These are phyloP conservation scores for Chytriomyces confervae DNA, from an alignment of 192 early-diverging fungal genomes.

Conservation along the genomic window DNA sequence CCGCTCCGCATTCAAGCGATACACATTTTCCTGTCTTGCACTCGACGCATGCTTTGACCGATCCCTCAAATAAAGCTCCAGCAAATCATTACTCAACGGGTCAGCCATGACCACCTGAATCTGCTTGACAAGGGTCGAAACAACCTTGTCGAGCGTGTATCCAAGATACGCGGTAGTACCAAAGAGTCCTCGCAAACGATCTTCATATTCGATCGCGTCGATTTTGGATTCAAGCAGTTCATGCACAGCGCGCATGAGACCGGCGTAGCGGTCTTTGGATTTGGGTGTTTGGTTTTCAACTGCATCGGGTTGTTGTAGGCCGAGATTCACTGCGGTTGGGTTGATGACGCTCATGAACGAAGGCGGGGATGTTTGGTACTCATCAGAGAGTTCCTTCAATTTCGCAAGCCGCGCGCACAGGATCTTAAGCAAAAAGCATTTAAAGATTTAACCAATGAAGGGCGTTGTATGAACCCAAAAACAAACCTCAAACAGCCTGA, in stretches of 20 bases:
- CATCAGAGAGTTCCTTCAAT: slow-evolving; percentile 76
- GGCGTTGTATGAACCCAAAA: no score
- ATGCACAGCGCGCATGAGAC: slow-evolving; percentile 75
- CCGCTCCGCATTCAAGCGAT: slow-evolving; percentile 54
- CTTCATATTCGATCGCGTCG: slow-evolving; percentile 85
- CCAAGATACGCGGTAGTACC: slow-evolving; percentile 87
- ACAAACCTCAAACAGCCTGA: slow-evolving; percentile 81
- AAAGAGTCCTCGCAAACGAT: slow-evolving; percentile 83
- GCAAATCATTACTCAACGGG: slow-evolving; percentile 60
- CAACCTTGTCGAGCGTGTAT: slow-evolving; percentile 89
- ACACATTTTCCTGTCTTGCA: slow-evolving; percentile 57
- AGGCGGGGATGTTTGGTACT: slow-evolving; percentile 60
- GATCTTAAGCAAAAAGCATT: slow-evolving; percentile 57
- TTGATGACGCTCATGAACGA: slow-evolving; percentile 60
- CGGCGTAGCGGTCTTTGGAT: slow-evolving; percentile 72
- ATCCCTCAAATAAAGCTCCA: slow-evolving; percentile 55
- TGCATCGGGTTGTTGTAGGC: slow-evolving; percentile 42
- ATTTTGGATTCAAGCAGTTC: slow-evolving; percentile 82
- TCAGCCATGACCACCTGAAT: slow-evolving; percentile 72
- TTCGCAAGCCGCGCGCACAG: slow-evolving; percentile 81
- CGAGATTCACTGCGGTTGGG: slow-evolving; percentile 62
- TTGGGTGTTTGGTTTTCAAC: slow-evolving; percentile 21
- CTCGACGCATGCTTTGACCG: slow-evolving; percentile 46
- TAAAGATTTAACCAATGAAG: no score
- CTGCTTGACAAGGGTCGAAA: slow-evolving; percentile 82